phyloP scores from a whole-genome alignment of 805 yeast species.

The Wickerhamiella lipophila region DNA sequence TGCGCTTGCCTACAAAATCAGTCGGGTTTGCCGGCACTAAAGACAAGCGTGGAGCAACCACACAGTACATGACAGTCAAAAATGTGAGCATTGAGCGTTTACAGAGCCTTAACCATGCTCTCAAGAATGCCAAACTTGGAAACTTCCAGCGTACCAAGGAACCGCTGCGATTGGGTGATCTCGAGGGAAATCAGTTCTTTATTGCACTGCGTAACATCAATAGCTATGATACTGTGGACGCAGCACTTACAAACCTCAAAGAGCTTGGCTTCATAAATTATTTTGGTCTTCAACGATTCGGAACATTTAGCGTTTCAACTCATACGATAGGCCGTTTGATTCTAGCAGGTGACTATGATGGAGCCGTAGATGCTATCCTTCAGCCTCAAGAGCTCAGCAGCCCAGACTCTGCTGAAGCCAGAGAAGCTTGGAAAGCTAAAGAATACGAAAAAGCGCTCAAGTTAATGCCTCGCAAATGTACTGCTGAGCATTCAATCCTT shows the following conservation, averaged over 20 bases:
- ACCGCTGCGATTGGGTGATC: constrained; percentile 64
- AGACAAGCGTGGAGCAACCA: constrained; percentile 91
- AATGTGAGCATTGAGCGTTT: constrained; percentile 53
- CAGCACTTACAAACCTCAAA: constrained; percentile 45
- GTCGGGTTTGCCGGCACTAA: constrained; percentile 89
- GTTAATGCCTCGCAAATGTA: constrained; percentile 75
- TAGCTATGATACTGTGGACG: constrained; percentile 30
- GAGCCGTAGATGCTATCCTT: constrained; percentile 64
- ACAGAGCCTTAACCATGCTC: constrained; percentile 57
- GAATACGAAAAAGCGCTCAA: constrained; percentile 54
- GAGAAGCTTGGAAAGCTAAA: constrained; percentile 69
- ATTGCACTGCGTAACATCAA: constrained; percentile 71
- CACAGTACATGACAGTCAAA: constrained; percentile 62
- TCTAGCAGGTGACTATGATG: constrained; percentile 61
- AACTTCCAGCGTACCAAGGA: constrained; percentile 55
- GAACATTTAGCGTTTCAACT: constrained; percentile 87
- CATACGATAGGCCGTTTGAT: constrained; percentile 70
- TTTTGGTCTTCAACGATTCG: constrained; percentile 97
- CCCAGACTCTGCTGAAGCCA: constrained; percentile 73
- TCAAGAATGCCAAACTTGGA: constrained; percentile 71
- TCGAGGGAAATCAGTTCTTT: constrained; percentile 77
- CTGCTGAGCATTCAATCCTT: constrained; percentile 71
- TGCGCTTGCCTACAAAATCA: constrained; percentile 58
- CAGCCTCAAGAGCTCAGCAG: constrained; percentile 75
- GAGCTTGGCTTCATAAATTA: constrained; percentile 79